Evolutionary conservation across 1,284 basidiomycete genomes (phyloP), one percentile per base, ranked within the genome.

Genomic region (Stygiomarasmius scandens): DNA sequence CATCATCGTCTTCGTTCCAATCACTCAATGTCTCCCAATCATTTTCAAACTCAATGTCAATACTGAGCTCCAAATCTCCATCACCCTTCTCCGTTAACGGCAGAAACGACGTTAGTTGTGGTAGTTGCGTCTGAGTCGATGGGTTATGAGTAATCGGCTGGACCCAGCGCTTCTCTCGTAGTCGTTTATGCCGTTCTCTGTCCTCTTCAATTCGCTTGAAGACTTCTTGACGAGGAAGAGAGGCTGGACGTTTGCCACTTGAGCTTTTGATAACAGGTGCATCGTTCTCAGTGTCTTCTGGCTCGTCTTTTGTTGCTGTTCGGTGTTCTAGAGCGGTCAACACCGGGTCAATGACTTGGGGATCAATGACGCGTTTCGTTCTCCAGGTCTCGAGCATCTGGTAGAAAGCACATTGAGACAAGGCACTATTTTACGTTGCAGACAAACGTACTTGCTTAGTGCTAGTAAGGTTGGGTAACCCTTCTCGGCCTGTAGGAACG

Each of bases 201-300:
- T 98, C 96, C 66, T 96, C 95, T 70, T 98, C 95, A 60, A 98
- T 96, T 3, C 95, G 87, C 47, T 90, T 87, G 61, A 95, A 83
- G 24, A 95, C 86, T 59, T 97, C 94, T 43, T 78, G 70, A 54
- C 75, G 83, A 49, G 75, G 85, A 64, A 86, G 86, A 72, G 62
- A 68, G 52, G 34, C 14, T 12, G 71, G 67, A 54, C 70, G 61
- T 59, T 64, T 50, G 20, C 57, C 51, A n/a, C 44, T 41, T 2
- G 41, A 29, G 2, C n/a, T 24, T 47, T 43, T 29, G 16, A 65
- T 63, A 9, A 66, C 56, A 11, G 69, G 50, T 5, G 64, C 58
- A 24, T 56, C 61, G 29, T 32, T 32, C 29, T 12, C 12, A 12
- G 12, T n/a, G n/a, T 59, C 63, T 43, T 61, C 66, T 22, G 59